These are phyloP conservation scores for Trifolium dubium DNA, from an alignment of 306 rosid species.

Conservation along the genomic window DNA sequence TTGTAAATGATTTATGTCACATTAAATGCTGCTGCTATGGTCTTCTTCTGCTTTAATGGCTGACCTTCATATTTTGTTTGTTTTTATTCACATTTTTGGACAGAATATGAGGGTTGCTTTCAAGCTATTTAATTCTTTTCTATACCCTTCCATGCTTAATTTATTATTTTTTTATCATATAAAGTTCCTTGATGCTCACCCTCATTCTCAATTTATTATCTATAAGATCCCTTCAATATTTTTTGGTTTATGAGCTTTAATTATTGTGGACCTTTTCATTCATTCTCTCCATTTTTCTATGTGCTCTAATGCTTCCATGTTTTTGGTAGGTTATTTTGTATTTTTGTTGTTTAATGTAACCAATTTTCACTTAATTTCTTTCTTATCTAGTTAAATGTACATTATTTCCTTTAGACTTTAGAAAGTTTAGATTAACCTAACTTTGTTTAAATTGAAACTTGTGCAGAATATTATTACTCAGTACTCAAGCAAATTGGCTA, in stretches of 20 bases:
- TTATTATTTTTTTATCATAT: conserved; percentile 33
- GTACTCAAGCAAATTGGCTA: conserved; percentile 71
- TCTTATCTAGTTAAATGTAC: conserved; percentile 4
- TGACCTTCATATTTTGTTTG: conserved; percentile 43
- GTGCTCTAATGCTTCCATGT: conserved; percentile 48
- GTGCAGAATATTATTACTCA: conserved; percentile 64
- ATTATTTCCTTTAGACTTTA: neutral
- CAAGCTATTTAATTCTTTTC: conserved; percentile 42
- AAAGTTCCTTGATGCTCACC: conserved; percentile 38
- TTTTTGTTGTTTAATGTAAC: conserved; percentile 13
- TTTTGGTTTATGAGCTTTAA: conserved; percentile 42
- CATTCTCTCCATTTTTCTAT: conserved; percentile 36
- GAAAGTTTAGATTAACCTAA: conserved; percentile 27
- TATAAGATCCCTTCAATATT: conserved; percentile 47
- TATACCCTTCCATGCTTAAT: conserved; percentile 42
- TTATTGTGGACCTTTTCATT: conserved; percentile 43
- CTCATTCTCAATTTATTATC: conserved; percentile 51
- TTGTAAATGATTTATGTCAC: conserved; percentile 20
- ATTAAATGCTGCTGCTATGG: conserved; percentile 59
- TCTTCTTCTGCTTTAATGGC: conserved; percentile 50
- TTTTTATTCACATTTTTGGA: conserved; percentile 54
- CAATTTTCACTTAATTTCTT: conserved; percentile 24
- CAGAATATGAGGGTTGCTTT: conserved; percentile 51
- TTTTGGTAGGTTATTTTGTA: conserved; percentile 44
- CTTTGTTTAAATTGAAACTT: conserved; percentile 22